phyloP scores from a whole-genome alignment of 2,329 filamentous ascomycete species.

The Ascocoryne sarcoides region DNA sequence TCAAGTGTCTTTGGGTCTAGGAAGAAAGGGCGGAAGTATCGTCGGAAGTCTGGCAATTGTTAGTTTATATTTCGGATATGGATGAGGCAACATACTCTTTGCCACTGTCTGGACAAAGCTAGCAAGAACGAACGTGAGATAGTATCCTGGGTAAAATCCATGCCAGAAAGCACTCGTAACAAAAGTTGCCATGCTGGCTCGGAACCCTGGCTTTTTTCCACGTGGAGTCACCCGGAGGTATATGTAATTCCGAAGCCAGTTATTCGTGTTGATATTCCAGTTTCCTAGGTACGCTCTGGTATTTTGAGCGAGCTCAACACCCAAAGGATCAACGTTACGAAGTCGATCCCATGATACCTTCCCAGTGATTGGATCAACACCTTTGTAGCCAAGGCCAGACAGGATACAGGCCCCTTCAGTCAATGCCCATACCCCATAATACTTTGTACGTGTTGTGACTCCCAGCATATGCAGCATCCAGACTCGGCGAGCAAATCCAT shows the following conservation, averaged over 20 bases:
- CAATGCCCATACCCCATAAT: conserved; percentile 91
- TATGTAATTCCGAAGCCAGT: conserved; percentile 92
- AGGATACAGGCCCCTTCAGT: conserved; percentile 94
- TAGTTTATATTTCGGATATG: conserved; percentile 3
- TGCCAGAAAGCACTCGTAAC: conserved; percentile 95
- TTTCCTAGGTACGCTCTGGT: conserved; percentile 81
- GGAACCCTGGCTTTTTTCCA: conserved; percentile 93
- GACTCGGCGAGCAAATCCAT: conserved; percentile 62
- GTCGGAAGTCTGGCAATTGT: conserved; percentile 63
- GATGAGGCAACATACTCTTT: conserved; percentile 60
- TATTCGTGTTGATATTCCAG: conserved; percentile 99
- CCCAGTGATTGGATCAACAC: conserved; percentile 74
- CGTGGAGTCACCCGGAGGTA: conserved; percentile 91
- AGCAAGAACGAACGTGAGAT: conserved; percentile 79
- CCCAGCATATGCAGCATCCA: conserved; percentile 78
- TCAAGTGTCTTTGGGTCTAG: conserved; percentile 65
- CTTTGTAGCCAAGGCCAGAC: conserved; percentile 88
- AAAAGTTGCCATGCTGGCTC: conserved; percentile 89
- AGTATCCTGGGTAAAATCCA: conserved; percentile 95
- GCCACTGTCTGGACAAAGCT: conserved; percentile 88
- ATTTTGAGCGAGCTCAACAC: conserved; percentile 86
- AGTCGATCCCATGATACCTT: conserved; percentile 85
- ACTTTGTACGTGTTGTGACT: conserved; percentile 77
- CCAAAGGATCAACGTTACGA: conserved; percentile 79
- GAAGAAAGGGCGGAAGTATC: conserved; percentile 87